Percentiles rank a stretch among this genome's conserved stretches.
Evolutionary conservation across 176 grass and related monocot genomes (phyloP).

Genomic region (Pontederia paniculata): DNA sequence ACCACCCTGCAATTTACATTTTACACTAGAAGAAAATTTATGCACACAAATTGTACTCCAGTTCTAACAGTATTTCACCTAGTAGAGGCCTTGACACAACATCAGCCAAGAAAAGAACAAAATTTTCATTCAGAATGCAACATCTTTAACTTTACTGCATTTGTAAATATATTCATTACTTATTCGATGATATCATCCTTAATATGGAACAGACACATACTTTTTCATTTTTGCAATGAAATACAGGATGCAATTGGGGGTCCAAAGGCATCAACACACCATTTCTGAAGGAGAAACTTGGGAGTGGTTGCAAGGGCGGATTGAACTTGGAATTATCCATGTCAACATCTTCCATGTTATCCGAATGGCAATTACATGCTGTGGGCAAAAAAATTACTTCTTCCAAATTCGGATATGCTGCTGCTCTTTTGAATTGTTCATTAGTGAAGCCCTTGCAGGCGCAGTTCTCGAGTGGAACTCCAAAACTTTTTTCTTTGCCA

Average conservation of each 20-base stretch:
- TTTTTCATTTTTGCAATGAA: slow-evolving; percentile 64
- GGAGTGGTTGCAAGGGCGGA: slow-evolving; percentile 17
- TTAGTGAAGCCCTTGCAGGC: slow-evolving; percentile 25
- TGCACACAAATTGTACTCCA: too few relatives aligned
- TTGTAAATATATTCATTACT: background rate
- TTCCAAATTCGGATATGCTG: background rate
- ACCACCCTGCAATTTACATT: too few relatives aligned
- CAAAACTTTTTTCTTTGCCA: slow-evolving; percentile 13
- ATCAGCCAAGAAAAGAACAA: too few relatives aligned
- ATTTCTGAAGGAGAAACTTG: slow-evolving; percentile 69
- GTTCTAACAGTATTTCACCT: too few relatives aligned
- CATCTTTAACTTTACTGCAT: too few relatives aligned
- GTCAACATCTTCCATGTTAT: slow-evolving; percentile 31
- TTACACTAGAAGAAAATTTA: too few relatives aligned
- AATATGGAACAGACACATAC: slow-evolving; percentile 58
- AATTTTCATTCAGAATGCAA: too few relatives aligned
- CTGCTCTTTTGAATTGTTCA: background rate
- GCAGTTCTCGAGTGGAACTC: slow-evolving; percentile 27
- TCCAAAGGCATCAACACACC: slow-evolving; percentile 67
- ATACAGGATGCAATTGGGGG: slow-evolving; percentile 21
- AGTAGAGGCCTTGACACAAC: too few relatives aligned
- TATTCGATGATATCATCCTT: slow-evolving; percentile 18
- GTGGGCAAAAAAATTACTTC: slow-evolving; percentile 16
- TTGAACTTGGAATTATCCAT: slow-evolving; percentile 19
- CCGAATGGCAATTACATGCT: slow-evolving; percentile 58